Evolutionary conservation across 257 asterid genomes (phyloP).

Genomic region (Solanum dulcamara): DNA sequence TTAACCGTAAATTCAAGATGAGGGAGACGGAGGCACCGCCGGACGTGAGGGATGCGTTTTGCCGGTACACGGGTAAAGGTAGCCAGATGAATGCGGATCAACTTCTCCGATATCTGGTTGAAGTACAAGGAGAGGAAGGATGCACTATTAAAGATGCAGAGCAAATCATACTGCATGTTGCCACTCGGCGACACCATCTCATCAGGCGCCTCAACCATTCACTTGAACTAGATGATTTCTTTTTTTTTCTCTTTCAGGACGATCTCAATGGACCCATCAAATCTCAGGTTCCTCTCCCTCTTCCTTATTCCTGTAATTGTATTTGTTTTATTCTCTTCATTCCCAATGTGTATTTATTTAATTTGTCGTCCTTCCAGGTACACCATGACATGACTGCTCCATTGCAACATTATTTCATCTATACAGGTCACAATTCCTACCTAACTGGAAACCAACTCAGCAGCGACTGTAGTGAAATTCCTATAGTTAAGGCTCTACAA

Average conservation of each 20-base stretch:
- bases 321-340: not conserved
- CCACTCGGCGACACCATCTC: slow-evolving; percentile 41
- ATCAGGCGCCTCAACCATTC: slow-evolving; percentile 16
- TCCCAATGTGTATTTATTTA: not conserved
- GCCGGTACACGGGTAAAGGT: slow-evolving; percentile 38
- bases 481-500: slow-evolving; percentile 63
- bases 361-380: slow-evolving; percentile 44
- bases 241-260: slow-evolving; percentile 58
- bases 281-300: slow-evolving; percentile 27
- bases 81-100: slow-evolving; percentile 58
- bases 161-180: slow-evolving; percentile 39
- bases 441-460: slow-evolving; percentile 86
- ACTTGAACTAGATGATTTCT: slow-evolving; percentile 65
- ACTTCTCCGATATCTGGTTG: slow-evolving; percentile 44
- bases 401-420: slow-evolving; percentile 87
- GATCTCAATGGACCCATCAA: slow-evolving; percentile 82
- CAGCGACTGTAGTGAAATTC: slow-evolving; percentile 87
- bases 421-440: slow-evolving; percentile 94
- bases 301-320: no score
- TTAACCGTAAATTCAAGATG: slow-evolving; percentile 83
- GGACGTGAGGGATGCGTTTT: slow-evolving; percentile 68
- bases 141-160: slow-evolving; percentile 45
- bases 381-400: slow-evolving; percentile 97
- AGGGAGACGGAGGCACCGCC: slow-evolving; percentile 85
- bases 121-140: slow-evolving; percentile 50